These are phyloP conservation scores for Linnemannia schmuckeri DNA, from an alignment of 192 early-diverging fungal species.

Conservation along the genomic window DNA sequence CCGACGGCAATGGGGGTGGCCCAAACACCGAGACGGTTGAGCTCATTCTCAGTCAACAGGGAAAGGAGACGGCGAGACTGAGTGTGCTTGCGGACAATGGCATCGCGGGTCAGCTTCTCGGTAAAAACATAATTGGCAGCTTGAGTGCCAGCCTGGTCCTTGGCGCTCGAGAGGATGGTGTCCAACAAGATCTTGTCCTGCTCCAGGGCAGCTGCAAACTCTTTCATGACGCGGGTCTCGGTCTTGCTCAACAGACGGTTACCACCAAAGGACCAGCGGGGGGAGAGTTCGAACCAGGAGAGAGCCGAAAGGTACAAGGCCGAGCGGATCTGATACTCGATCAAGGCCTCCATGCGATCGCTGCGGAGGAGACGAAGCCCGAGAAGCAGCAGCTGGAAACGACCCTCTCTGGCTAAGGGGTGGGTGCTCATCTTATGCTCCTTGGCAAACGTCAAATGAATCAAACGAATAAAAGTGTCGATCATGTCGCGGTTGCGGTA, in stretches of 20 bases:
- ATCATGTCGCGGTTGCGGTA: slow-evolving; percentile 79
- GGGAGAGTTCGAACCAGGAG: slow-evolving; percentile 83
- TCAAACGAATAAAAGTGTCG: slow-evolving; percentile 79
- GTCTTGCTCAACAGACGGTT: slow-evolving; percentile 70
- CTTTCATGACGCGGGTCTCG: slow-evolving; percentile 74
- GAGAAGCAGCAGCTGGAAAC: slow-evolving; percentile 83
- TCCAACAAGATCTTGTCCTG: slow-evolving; percentile 70
- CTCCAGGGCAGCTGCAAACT: slow-evolving; percentile 72
- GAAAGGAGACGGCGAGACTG: slow-evolving; percentile 75
- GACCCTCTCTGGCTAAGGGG: slow-evolving; percentile 78
- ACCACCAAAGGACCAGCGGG: slow-evolving; percentile 84
- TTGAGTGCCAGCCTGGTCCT: background rate
- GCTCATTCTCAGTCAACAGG: slow-evolving; percentile 90
- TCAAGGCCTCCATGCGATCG: slow-evolving; percentile 72
- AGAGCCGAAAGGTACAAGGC: slow-evolving; percentile 80
- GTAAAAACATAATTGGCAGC: slow-evolving; percentile 29
- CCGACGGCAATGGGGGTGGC: slow-evolving; percentile 67
- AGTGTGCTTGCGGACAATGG: slow-evolving; percentile 62
- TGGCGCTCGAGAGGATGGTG: slow-evolving; percentile 59
- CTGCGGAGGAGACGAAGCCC: slow-evolving; percentile 81
- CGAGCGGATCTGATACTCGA: slow-evolving; percentile 73
- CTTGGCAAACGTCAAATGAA: slow-evolving; percentile 81
- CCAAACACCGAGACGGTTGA: slow-evolving; percentile 88
- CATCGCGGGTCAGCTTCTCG: slow-evolving; percentile 64
- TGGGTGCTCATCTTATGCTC: slow-evolving; percentile 66